phyloP scores from a whole-genome alignment of 495 filamentous ascomycete genomes.

The Sphaerosporella brunnea region DNA sequence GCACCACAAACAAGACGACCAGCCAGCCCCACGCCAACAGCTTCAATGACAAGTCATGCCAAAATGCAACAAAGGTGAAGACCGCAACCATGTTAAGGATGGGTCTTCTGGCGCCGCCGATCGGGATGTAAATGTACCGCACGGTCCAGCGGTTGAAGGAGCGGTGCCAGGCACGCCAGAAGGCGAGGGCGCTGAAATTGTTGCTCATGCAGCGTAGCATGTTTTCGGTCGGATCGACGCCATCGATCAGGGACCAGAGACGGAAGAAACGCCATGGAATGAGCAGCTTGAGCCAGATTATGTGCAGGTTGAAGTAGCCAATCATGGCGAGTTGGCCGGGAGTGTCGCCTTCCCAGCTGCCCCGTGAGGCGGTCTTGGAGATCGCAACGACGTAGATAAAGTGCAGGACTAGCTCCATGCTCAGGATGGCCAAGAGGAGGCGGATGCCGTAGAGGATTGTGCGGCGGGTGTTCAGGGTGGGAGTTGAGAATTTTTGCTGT shows the following conservation, averaged over 20 bases:
- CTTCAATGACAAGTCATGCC: conserved; percentile 92
- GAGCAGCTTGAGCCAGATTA: conserved; percentile 95
- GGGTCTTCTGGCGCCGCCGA: conserved; percentile 50
- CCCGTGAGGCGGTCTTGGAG: conserved; percentile 51
- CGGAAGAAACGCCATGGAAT: conserved; percentile 96
- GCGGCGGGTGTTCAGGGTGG: conserved; percentile 45
- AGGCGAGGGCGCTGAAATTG: conserved; percentile 79
- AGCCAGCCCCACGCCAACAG: conserved; percentile 96
- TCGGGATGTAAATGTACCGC: conserved; percentile 83
- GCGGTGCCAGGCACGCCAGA: conserved; percentile 94
- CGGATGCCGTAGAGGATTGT: conserved; percentile 67
- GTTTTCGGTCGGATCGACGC: conserved; percentile 91
- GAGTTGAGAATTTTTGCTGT: conserved; percentile 54
- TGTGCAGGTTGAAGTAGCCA: conserved; percentile 88
- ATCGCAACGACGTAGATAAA: conserved; percentile 90
- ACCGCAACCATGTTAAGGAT: conserved; percentile 61
- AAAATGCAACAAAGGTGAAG: conserved; percentile 94
- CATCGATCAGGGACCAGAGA: conserved; percentile 76
- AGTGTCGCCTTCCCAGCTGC: conserved; percentile 61
- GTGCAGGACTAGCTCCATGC: conserved; percentile 88
- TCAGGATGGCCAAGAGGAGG: conserved; percentile 62
- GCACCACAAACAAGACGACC: conserved; percentile 78
- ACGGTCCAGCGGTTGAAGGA: conserved; percentile 87
- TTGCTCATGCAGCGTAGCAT: conserved; percentile 94
- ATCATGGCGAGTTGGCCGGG: conserved; percentile 79